Evolutionary conservation across 108 stramenopile species (phyloP), one percentile per base, ranked within the genome.

Genomic region (Cyclotella atomus): DNA sequence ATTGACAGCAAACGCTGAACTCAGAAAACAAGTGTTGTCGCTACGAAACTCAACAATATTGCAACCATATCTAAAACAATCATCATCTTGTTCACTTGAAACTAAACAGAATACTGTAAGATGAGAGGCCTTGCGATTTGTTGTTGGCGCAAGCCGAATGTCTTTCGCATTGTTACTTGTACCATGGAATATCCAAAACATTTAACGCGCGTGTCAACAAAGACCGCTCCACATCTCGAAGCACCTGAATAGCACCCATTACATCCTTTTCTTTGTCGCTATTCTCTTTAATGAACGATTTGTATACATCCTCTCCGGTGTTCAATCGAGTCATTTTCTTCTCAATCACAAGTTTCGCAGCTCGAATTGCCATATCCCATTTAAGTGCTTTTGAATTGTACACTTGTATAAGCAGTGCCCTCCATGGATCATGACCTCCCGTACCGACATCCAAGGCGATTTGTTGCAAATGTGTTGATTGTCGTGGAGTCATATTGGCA

Each of bases 391-490:
- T 67, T 29, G 49, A 62, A 8, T 35, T 16, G 27, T 12, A 16
- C 9, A 74, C 3, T 66, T 41, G 29, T 21, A 65, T 27, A 7
- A 74, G 73, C 56, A 66, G 33, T 24, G 73, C 73, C 35, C 73
- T 34, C 73, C 73, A 74, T 41, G 73, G 73, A 57, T 65, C 73
- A 24, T 74, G 52, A 25, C 52, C 73, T 19, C 50, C 55, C 41
- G 30, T 56, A 32, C 73, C 73, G 25, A 30, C 44, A 57, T 64
- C 15, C 28, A 65, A 47, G 3, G 73, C 64, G 5, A 38, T 28
- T 23, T 74, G 28, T 27, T 38, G 56, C 7, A 74, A 55, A 59
- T 30, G 17, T 0, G 36, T 33, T 0, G 44, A 45, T 44, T 74
- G 64, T 10, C 52, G 7, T 2, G 64, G 44, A 45, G 27, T 49